phyloP scores from a whole-genome alignment of 1,284 basidiomycete species.

The Heterobasidion occidentale region DNA sequence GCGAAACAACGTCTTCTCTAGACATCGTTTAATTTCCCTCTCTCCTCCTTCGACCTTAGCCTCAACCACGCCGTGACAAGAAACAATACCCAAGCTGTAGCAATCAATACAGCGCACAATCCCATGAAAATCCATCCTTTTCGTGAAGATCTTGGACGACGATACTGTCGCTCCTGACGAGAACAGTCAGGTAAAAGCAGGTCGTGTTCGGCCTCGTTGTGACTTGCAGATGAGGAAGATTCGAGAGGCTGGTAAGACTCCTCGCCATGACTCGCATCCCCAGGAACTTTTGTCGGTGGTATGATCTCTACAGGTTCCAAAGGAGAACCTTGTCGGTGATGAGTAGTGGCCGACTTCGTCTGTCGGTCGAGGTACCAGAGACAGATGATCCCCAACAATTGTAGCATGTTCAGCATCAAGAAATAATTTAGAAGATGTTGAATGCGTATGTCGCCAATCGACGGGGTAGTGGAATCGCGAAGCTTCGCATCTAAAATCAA shows the following conservation, averaged over 20 bases:
- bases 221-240: neutral
- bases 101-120: constrained; percentile 36
- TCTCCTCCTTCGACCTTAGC: constrained; percentile 35
- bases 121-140: constrained; percentile 45
- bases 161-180: no score
- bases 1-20: no score
- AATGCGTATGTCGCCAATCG: constrained; percentile 20
- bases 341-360: constrained; percentile 20
- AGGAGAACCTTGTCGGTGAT: neutral
- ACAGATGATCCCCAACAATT: constrained; percentile 42
- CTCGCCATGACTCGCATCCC: no score
- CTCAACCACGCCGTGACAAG: constrained; percentile 52
- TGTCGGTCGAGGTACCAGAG: constrained; percentile 38
- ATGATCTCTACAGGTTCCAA: no score
- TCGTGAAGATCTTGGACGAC: constrained; percentile 9
- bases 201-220: neutral
- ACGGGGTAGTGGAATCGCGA: constrained; percentile 8
- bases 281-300: no score
- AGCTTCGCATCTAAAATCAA: constrained; percentile 45
- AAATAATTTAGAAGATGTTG: constrained; percentile 54
- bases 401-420: constrained; percentile 49
- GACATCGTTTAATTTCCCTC: constrained; percentile 1
- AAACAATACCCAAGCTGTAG: constrained; percentile 60
- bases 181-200: no score
- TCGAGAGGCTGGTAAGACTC: neutral